Conservation (phyloP, 768 basidiomycete genomes). For the Amanita phalloides region DNA sequence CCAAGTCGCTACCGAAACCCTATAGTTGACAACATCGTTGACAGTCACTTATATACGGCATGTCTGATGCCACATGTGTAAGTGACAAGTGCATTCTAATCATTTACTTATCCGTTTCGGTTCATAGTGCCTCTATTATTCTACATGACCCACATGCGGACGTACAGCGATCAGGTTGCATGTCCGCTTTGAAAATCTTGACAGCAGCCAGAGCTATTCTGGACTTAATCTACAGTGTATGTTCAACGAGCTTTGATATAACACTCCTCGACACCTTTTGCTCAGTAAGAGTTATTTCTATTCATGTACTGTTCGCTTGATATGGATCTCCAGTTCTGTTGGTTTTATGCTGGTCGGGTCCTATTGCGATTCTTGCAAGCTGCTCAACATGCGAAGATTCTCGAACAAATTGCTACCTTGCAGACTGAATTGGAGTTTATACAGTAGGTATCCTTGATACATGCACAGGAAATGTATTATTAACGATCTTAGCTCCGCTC, state of each 20-base stretch:
- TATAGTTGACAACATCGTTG: slow-evolving; percentile 42
- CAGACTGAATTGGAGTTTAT: slow-evolving; percentile 59
- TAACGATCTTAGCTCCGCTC: slow-evolving; percentile 32
- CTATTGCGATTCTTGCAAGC: slow-evolving; percentile 58
- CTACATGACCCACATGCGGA: slow-evolving; percentile 72
- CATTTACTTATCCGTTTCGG: slow-evolving; percentile 4
- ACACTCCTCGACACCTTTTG: slow-evolving; percentile 63
- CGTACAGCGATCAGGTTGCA: slow-evolving; percentile 43
- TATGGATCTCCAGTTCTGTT: slow-evolving; percentile 38
- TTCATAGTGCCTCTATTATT: slow-evolving; percentile 49
- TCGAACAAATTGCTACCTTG: slow-evolving; percentile 47
- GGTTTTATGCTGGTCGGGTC: slow-evolving; percentile 60
- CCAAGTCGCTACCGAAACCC: slow-evolving; percentile 46
- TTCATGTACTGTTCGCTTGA: neutral
- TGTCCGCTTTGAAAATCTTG: slow-evolving; percentile 60
- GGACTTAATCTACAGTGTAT: slow-evolving; percentile 54
- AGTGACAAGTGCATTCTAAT: slow-evolving; percentile 7
- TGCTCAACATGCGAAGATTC: slow-evolving; percentile 43
- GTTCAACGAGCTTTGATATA: slow-evolving; percentile 64
- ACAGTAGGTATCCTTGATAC: slow-evolving; percentile 30
- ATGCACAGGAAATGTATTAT: neutral
- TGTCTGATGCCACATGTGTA: slow-evolving; percentile 34
- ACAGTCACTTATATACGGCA: slow-evolving; percentile 45
- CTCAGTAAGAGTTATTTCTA: slow-evolving; percentile 32
- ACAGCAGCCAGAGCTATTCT: slow-evolving; percentile 56